Base-by-base conservation (phyloP, 495 filamentous ascomycete species). In the Penicillium parvum region DNA sequence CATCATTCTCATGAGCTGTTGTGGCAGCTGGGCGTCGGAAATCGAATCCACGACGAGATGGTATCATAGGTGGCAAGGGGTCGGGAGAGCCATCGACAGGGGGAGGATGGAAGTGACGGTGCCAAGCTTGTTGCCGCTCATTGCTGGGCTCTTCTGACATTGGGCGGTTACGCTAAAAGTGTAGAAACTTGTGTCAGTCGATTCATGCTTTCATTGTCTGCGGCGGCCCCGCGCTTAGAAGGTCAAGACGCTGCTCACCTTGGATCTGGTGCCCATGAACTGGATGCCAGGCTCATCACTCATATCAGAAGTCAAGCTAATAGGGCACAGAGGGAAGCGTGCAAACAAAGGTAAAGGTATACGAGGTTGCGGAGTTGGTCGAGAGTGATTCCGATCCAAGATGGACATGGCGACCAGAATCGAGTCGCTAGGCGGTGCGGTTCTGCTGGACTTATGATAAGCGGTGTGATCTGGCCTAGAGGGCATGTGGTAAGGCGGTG, bases 31-130 rank as follows among this genome's bases (percentile, higher is more conserved):
- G 76, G 17, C 71, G 64, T 35, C 76, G 63, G 20, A 65, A 72
- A 33, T 82, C 78, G 23, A 72, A 56, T 9, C 73, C 68, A 55
- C 77, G 70, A 11, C 74, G 69, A 16, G 63, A 43, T 42, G 61
- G 71, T 52, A 68, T 42, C 20, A 53, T 47, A 12, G 50, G 63
- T 57, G 61, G 66, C 48, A 50, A 44, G 3, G 37, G 50, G 40
- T 47, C 23, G 32, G 50, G 35, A 29, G 22, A 35, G 46, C 18
- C 19, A 30, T 48, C 32, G 39, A 40, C 42, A 32, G 34, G 43
- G 14, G 45, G 60, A 47, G 40, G 54, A 52, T 43, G 60, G 50
- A 40, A 60, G 8, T 55, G 50, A 9, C 43, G 40, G 21, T 47
- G 35, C 57, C 54, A 63, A 25, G 55, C 37, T 32, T 55, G 34